A percentile compares a stretch with the other conserved stretches of the same genome.
Conservation (phyloP, 2,329 filamentous ascomycete genomes). For the Piedraia hortae region DNA sequence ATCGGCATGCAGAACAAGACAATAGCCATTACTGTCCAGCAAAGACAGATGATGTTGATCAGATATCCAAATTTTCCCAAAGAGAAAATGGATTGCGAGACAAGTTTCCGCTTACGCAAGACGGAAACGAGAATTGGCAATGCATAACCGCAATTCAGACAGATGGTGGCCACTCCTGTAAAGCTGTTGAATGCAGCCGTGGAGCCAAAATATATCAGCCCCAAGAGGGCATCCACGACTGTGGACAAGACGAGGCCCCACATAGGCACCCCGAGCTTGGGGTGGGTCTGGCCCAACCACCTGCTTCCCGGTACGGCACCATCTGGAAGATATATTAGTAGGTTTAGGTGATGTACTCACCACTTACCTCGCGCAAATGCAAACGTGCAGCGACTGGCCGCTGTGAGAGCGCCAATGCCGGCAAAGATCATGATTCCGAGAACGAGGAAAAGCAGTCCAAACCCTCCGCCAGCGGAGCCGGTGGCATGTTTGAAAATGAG, state of each 20-base stretch:
- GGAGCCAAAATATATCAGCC: conserved; percentile 55
- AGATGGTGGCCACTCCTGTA: conserved; percentile 56
- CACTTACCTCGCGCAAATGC: conserved; percentile 37
- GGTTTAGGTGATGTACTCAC: not conserved
- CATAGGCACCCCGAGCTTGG: conserved; percentile 38
- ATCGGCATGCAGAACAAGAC: conserved; percentile 50
- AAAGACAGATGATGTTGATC: conserved; percentile 40
- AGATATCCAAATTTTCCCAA: conserved; percentile 39
- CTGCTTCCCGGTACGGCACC: conserved; percentile 29
- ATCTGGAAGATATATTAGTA: not conserved
- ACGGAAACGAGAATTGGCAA: conserved; percentile 48
- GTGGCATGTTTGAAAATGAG: conserved; percentile 50
- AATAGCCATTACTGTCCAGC: conserved; percentile 42
- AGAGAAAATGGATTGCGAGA: conserved; percentile 38
- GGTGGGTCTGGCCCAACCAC: conserved; percentile 26
- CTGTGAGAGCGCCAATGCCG: conserved; percentile 46
- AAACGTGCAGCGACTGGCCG: conserved; percentile 42
- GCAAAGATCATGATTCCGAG: conserved; percentile 54
- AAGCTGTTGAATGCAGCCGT: conserved; percentile 54
- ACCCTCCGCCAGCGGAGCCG: conserved; percentile 40
- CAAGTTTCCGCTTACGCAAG: conserved; percentile 34
- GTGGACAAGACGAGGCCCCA: conserved; percentile 42
- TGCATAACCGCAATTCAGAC: conserved; percentile 46
- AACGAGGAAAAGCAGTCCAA: conserved; percentile 48
- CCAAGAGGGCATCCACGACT: conserved; percentile 24